Conservation (phyloP, 768 basidiomycete genomes). For the Tricholoma terreum region DNA sequence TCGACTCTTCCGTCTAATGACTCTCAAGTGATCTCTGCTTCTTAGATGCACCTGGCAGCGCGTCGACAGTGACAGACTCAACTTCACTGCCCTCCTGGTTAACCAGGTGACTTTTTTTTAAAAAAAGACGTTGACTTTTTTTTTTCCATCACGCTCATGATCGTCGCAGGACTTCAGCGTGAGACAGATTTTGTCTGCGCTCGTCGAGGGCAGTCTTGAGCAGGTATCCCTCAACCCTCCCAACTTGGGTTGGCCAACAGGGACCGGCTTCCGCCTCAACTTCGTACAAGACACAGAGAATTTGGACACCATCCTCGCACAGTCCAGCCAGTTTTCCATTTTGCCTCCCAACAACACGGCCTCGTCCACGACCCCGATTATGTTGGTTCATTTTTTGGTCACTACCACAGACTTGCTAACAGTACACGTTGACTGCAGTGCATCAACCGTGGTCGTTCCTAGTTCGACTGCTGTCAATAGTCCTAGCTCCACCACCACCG, state of each 20-base stretch:
- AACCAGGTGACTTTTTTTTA: constrained; percentile 45
- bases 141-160: background rate
- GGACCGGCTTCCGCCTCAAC: constrained; percentile 67
- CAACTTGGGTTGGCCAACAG: constrained; percentile 63
- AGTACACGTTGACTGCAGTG: background rate
- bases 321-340: constrained; percentile 61
- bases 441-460: constrained; percentile 8
- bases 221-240: constrained; percentile 48
- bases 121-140: no score
- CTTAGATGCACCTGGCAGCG: constrained; percentile 55
- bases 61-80: constrained; percentile 62
- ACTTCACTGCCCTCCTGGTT: constrained; percentile 67
- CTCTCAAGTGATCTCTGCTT: constrained; percentile 4
- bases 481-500: constrained; percentile 13
- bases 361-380: constrained; percentile 21
- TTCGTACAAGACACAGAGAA: constrained; percentile 49
- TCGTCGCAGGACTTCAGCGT: constrained; percentile 6
- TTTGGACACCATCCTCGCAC: constrained; percentile 59
- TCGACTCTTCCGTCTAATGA: background rate
- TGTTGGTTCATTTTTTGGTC: constrained; percentile 7
- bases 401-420: constrained; percentile 1
- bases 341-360: constrained; percentile 18
- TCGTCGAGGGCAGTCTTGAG: constrained; percentile 48
- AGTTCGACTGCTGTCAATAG: constrained; percentile 8
- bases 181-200: constrained; percentile 53